phyloP scores from a whole-genome alignment of 148 eudicot species.

The Rheum nobile region DNA sequence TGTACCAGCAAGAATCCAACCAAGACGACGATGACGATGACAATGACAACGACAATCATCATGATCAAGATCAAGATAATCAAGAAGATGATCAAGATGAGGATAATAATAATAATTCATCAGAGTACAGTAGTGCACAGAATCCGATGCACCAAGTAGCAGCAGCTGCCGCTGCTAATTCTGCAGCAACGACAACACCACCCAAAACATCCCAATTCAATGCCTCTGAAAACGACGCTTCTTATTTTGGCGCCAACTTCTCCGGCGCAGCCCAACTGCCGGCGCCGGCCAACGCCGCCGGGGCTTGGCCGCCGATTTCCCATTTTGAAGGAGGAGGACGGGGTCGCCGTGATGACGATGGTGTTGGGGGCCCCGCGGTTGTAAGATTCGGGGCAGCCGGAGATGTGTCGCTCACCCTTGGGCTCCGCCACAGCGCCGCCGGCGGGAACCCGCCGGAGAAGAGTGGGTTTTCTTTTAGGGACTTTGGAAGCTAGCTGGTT shows the following conservation, averaged over 20 bases:
- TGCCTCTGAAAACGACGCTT: slow-evolving; percentile 34
- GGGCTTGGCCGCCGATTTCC: background rate
- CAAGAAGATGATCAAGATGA: background rate
- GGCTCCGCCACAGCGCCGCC: slow-evolving; percentile 18
- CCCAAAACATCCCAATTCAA: slow-evolving; percentile 31
- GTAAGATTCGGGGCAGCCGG: slow-evolving; percentile 20
- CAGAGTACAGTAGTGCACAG: slow-evolving; percentile 4
- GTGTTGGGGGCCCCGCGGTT: background rate
- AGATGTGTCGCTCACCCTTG: slow-evolving; percentile 22
- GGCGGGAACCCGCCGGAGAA: slow-evolving; percentile 12
- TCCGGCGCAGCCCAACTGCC: slow-evolving; percentile 12
- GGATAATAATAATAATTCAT: background rate
- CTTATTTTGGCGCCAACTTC: slow-evolving; percentile 16
- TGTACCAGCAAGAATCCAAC: slow-evolving; percentile 62
- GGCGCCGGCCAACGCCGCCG: background rate
- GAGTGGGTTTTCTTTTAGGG: slow-evolving; percentile 6
- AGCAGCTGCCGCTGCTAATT: slow-evolving; percentile 13
- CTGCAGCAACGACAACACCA: too few relatives aligned
- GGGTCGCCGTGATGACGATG: background rate
- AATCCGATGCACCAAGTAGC: slow-evolving; percentile 17
- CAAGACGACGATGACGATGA: slow-evolving; percentile 18
- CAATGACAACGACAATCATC: background rate
- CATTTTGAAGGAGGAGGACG: background rate
- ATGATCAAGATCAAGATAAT: background rate
- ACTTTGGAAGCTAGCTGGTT: background rate